A percentile compares a stretch with the other conserved stretches of the same genome.
Evolutionary conservation across 2,329 filamentous ascomycete species (phyloP).

Genomic region (Coniella lustricola): DNA sequence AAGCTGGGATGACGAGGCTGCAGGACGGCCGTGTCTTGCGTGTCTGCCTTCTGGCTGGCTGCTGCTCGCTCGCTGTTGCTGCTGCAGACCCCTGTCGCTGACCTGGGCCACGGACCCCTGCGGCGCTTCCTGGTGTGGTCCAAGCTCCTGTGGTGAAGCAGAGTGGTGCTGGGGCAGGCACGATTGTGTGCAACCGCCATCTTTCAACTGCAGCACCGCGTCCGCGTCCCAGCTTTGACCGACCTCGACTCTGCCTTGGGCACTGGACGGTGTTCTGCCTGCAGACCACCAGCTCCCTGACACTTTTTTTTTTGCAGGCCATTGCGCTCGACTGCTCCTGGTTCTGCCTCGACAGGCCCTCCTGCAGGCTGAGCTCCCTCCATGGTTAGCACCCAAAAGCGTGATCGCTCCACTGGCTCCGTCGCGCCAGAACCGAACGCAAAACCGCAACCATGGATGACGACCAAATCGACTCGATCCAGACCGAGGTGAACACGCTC

Average conservation of each 20-base stretch:
- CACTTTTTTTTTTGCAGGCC: too few species aligned
- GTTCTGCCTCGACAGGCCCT: background rate
- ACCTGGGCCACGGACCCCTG: slow-evolving; percentile 12
- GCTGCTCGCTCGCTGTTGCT: too few species aligned
- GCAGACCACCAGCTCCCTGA: too few species aligned
- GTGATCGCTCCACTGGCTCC: slow-evolving; percentile 12
- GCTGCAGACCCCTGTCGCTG: background rate
- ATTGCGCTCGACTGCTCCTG: background rate
- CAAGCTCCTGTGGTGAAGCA: slow-evolving; percentile 18
- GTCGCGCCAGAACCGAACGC: slow-evolving; percentile 14
- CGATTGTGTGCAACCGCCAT: slow-evolving; percentile 5
- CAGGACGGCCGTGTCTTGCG: slow-evolving; percentile 37
- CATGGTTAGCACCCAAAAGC: slow-evolving; percentile 9
- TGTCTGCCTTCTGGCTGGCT: slow-evolving; percentile 10
- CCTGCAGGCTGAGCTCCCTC: background rate
- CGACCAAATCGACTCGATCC: slow-evolving; percentile 63
- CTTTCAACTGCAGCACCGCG: background rate
- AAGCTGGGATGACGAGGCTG: slow-evolving; percentile 49
- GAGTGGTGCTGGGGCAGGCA: slow-evolving; percentile 13
- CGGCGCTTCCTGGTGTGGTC: slow-evolving; percentile 12
- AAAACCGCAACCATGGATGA: slow-evolving; percentile 33
- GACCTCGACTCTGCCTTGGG: background rate
- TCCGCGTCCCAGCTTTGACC: slow-evolving; percentile 5
- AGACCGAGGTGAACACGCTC: slow-evolving; percentile 62
- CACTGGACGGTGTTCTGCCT: too few species aligned